Evolutionary conservation across 768 basidiomycete species (phyloP), one percentile per base, ranked within the genome.

Genomic region (Sarcodon aspratus): DNA sequence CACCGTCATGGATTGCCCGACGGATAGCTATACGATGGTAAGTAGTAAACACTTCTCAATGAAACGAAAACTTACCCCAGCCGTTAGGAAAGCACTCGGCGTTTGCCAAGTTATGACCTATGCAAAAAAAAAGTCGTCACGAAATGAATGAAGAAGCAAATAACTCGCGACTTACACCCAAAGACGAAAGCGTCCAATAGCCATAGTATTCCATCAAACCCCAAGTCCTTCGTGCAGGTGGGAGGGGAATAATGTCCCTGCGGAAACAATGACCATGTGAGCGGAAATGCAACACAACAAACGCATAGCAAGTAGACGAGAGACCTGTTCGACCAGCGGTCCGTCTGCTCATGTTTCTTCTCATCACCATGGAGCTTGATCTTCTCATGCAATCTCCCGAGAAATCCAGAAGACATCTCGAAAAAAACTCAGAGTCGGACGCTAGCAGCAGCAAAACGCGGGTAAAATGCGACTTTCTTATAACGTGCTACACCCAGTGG

Each of bases 221-320:
- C 57, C 57, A 58, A 6, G 57, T 58, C 33, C 57, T 36, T 9
- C 57, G 57, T 11, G 52, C 46, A 1, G 54, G 57, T 18, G 55
- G 55, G 3, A 58, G 51, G 15, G 57, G 57, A 18, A 54, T 48
- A 12, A 58, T 53, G 50, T 58, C 57, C 35, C 51, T 52, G 45
- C 55, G 37, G 2, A 38, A 13, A 6, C 21, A 38, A 18, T 38
- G 37, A 38, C 37, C 12, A 27, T 27, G 21, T 27, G 21, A 27
- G 21, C 21, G 5, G 21, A 27, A 5, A 27, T 27, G 21, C 21
- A 27, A 27, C 3, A 27, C 21, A 27, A 5, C 21, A 27, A 27
- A 27, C 21, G 21, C 21, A 27, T 27, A 27, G 21, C 21, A 27
- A 38, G 13, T 4, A 38, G 12, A 13, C 37, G 13, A 38, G 13